Base-by-base conservation (phyloP, 2,329 filamentous ascomycete species). In the Ophiostoma perfectum region DNA sequence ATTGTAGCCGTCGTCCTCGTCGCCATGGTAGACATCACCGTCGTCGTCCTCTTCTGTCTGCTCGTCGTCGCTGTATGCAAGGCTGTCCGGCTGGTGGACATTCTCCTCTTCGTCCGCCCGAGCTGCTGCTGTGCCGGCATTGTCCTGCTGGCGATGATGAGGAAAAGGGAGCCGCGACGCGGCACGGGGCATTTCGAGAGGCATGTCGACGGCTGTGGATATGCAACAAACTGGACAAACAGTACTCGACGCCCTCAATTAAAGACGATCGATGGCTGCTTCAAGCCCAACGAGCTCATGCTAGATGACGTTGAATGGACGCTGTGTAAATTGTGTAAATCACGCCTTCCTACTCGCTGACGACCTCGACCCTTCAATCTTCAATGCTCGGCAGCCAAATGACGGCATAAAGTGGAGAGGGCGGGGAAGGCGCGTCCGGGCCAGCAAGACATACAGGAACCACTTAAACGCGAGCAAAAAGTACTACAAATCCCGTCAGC, bases 151-250 rank as follows among this genome's bases (percentile, higher is more conserved):
- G 8, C 14, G 5, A 5, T 47, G 45, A 5, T 16, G 55, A 5
- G 36, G 55, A 18, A 60, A 27, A 27, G 66, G 11, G n/a, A 45
- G 60, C 55, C 68, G 68, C n/a, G 68, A 45, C 18, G 41, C 58
- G 41, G 64, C 68, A 39, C 65, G 65, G 5, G 68, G 65, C 62
- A 65, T 69, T 49, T 69, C 65, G 6, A 69, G 65, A 38, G 68
- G 62, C 68, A 67, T 69, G 8, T 47, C 42, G 38, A 9, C 14
- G 38, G 27, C 38, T 38, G 55, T 42, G 18, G 27, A 44, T 44
- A 44, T 44, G 11, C 6, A 44, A 44, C 42, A 44, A 44, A 44
- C 27, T 27, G 27, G 27, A 27, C 27, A 27, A 27, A 27, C 27
- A 27, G 27, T 2, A 27, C 27, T 27, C 27, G 27, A 27, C 27